These are phyloP conservation scores for Saccharomycopsis sp. DNA, from an alignment of 805 yeast genomes.

Conservation along the genomic window DNA sequence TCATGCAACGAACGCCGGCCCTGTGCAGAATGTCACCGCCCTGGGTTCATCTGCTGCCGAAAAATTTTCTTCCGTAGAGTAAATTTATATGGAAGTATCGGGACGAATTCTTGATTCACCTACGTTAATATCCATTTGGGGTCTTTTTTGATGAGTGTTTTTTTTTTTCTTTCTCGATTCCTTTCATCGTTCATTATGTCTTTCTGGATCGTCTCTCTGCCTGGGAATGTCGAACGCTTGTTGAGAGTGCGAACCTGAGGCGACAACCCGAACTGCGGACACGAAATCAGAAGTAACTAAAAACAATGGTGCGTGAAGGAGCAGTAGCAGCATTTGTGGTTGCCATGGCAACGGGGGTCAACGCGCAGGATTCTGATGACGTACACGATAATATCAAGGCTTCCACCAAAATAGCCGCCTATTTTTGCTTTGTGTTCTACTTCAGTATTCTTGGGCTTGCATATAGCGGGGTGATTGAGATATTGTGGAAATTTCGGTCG, in stretches of 20 bases:
- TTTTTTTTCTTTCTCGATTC: neutral
- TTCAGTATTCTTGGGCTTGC: constrained; percentile 33
- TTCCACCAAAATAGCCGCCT: neutral
- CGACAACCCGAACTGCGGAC: neutral
- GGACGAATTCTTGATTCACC: neutral
- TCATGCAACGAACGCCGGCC: too few species aligned
- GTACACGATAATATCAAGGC: neutral
- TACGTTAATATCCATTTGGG: neutral
- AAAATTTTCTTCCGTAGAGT: neutral
- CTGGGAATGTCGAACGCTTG: neutral
- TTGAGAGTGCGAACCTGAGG: neutral
- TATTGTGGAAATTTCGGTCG: constrained; percentile 29
- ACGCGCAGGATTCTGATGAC: neutral
- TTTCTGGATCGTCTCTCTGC: neutral
- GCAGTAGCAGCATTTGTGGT: neutral
- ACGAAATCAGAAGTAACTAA: neutral
- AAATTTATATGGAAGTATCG: neutral
- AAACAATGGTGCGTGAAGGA: neutral
- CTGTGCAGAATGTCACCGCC: neutral
- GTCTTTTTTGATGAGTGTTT: neutral
- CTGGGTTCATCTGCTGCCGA: neutral
- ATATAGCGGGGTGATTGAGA: constrained; percentile 35
- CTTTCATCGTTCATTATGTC: neutral
- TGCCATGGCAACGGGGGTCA: neutral
- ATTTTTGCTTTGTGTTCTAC: constrained; percentile 34